These are phyloP conservation scores for Pascua guehoae DNA, from an alignment of 1,284 basidiomycete genomes.

Conservation along the genomic window DNA sequence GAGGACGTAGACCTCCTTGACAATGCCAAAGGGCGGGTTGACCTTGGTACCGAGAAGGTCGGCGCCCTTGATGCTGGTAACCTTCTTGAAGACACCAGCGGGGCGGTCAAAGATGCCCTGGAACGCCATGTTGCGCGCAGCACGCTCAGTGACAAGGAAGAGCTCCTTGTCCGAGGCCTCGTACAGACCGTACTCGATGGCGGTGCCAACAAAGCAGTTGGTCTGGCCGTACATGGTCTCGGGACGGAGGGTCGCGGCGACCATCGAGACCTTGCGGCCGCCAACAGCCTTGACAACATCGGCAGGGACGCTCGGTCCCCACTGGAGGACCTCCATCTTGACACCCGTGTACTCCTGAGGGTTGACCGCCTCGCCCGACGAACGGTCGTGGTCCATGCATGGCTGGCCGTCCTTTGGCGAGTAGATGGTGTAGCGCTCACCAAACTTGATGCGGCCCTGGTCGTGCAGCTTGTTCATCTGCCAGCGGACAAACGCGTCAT, in stretches of 20 bases:
- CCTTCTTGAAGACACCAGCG: conserved; percentile 67
- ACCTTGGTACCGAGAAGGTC: conserved; percentile 86
- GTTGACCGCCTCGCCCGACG: conserved; percentile 89
- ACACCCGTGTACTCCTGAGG: conserved; percentile 95
- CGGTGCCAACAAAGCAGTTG: conserved; percentile 92
- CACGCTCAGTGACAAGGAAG: conserved; percentile 83
- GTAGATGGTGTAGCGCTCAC: conserved; percentile 97
- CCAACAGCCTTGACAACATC: conserved; percentile 62
- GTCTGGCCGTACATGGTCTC: conserved; percentile 99
- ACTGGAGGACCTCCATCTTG: conserved; percentile 90
- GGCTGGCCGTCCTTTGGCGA: conserved; percentile 99
- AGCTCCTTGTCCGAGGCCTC: conserved; percentile 79
- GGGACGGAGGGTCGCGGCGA: conserved; percentile 91
- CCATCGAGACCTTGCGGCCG: conserved; percentile 80
- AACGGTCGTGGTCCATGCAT: conserved; percentile 99
- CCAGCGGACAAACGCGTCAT: conserved; percentile 96
- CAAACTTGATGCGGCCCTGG: conserved; percentile 91
- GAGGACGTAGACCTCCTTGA: conserved; percentile 86
- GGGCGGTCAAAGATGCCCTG: conserved; percentile 72
- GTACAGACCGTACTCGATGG: conserved; percentile 89
- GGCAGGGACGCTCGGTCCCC: conserved; percentile 61
- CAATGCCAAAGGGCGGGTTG: conserved; percentile 77
- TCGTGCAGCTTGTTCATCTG: conserved; percentile 90
- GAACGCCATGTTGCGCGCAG: conserved; percentile 96
- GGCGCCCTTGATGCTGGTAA: conserved; percentile 72